Conservation (phyloP, 2,329 filamentous ascomycete species). For the Metarhizium album region DNA sequence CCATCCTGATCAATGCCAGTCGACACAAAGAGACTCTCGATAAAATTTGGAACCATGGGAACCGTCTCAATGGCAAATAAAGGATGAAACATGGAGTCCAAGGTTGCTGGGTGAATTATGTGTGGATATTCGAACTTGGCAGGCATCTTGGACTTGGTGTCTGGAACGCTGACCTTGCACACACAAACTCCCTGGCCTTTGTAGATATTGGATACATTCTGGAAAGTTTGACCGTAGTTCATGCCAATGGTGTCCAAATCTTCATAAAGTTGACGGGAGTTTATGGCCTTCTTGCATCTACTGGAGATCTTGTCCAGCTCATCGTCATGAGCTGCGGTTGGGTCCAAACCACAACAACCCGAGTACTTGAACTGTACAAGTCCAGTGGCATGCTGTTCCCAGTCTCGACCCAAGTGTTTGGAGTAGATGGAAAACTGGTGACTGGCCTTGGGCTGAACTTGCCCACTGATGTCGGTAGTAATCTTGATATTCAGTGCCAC, state of each 20-base stretch:
- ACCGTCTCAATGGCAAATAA: constrained; percentile 33
- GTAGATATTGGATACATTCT: constrained; percentile 30
- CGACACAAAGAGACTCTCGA: constrained; percentile 36
- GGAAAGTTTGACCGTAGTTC: constrained; percentile 39
- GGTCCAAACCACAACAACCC: constrained; percentile 9
- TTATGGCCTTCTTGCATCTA: constrained; percentile 22
- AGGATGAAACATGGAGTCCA: constrained; percentile 46
- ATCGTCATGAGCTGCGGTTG: constrained; percentile 12
- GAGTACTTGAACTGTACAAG: constrained; percentile 18
- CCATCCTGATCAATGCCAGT: constrained; percentile 22
- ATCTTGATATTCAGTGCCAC: constrained; percentile 34
- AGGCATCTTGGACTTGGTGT: constrained; percentile 43
- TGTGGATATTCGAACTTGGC: constrained; percentile 41
- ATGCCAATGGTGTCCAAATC: constrained; percentile 38
- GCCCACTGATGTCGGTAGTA: not conserved
- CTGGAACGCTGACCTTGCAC: constrained; percentile 30
- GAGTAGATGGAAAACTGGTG: constrained; percentile 35
- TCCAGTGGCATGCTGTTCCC: constrained; percentile 33
- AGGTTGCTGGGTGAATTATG: constrained; percentile 45
- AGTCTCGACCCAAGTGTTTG: constrained; percentile 26
- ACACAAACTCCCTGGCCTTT: constrained; percentile 24
- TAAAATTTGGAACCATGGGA: constrained; percentile 38
- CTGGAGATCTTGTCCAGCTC: constrained; percentile 14
- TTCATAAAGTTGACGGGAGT: constrained; percentile 39
- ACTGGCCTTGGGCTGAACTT: not conserved